Base-by-base conservation (phyloP, 352 stramenopile genomes). In the Pythium sp. region DNA sequence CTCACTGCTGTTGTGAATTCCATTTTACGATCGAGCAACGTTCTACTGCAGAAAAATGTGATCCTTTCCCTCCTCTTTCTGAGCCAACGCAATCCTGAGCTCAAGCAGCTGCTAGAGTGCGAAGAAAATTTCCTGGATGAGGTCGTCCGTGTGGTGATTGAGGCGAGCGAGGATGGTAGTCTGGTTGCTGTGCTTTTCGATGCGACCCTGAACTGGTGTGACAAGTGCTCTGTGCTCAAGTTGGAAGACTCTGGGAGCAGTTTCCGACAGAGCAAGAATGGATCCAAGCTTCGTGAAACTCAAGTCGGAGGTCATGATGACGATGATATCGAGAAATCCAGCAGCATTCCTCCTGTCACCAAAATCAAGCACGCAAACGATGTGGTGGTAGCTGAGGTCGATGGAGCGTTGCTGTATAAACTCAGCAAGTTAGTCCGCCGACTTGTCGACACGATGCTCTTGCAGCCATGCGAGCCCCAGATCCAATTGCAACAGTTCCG, bases 21-120 rank as follows among this genome's bases (percentile, higher is more conserved):
- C 5, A 20, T 70, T 5, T 24, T 65, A 22, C 65, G 65, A 14
- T 65, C 57, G 9, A 70, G 57, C 65, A 70, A 70, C 43, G 47
- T 61, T 12, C 36, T 70, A 14, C 30, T 70, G 65, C 57, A 70
- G 36, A 65, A 60, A 28, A 70, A 66, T 34, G 46, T 70, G 47
- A 12, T 70, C 9, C 47, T 70, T 15, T 60, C 57, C 6, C 51
- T 70, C 26, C 28, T 66, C 5, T 18, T 65, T 18, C 0, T 70
- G 15, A 60, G 30, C 22, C 65, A 24, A 34, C 26, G 24, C n/a
- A 32, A n/a, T 24, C 5, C 43, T n/a, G 57, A 43, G 24, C 47
- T 65, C 46, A 43, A 61, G 38, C 34, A 32, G 1, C 22, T 32
- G 54, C 41, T 69, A 38, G 28, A 47, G 8, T n/a, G n/a, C n/a